phyloP scores from a whole-genome alignment of 2,329 filamentous ascomycete genomes.

The Hypomyces perniciosus region DNA sequence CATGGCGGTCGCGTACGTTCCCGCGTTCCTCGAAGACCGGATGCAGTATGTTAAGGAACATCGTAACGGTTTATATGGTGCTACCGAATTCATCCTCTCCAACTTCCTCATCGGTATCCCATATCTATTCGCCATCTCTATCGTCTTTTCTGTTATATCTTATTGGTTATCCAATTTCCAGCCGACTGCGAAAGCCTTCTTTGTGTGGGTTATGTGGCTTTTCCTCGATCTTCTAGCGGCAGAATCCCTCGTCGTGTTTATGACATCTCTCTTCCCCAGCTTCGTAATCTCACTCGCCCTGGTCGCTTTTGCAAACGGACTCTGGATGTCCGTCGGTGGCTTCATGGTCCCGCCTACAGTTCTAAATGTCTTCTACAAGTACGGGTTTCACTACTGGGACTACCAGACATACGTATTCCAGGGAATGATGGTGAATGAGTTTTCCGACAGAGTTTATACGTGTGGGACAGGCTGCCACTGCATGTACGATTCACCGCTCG shows the following conservation, averaged over 20 bases:
- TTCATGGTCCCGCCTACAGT: constrained; percentile 69
- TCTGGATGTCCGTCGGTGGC: constrained; percentile 84
- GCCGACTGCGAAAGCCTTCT: constrained; percentile 59
- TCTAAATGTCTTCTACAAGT: constrained; percentile 79
- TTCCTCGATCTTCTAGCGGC: constrained; percentile 79
- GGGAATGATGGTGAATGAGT: constrained; percentile 92
- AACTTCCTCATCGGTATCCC: constrained; percentile 81
- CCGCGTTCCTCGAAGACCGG: constrained; percentile 48
- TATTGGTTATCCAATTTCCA: constrained; percentile 80
- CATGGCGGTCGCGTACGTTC: constrained; percentile 81
- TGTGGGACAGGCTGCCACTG: constrained; percentile 57
- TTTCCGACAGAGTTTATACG: constrained; percentile 55
- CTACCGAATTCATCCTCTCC: constrained; percentile 64
- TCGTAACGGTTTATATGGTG: constrained; percentile 73
- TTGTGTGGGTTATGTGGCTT: constrained; percentile 75
- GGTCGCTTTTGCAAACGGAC: constrained; percentile 77
- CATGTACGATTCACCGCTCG: constrained; percentile 58
- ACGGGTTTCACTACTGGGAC: constrained; percentile 84
- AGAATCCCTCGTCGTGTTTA: constrained; percentile 73
- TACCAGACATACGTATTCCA: constrained; percentile 84
- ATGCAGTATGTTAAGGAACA: constrained; percentile 52
- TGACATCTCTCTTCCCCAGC: constrained; percentile 66
- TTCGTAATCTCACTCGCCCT: constrained; percentile 76
- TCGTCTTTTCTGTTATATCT: constrained; percentile 67
- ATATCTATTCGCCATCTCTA: constrained; percentile 70